Percentiles rank a stretch among this genome's conserved stretches.
Conservation (phyloP, 495 filamentous ascomycete species). For the Penicillium canariense region DNA sequence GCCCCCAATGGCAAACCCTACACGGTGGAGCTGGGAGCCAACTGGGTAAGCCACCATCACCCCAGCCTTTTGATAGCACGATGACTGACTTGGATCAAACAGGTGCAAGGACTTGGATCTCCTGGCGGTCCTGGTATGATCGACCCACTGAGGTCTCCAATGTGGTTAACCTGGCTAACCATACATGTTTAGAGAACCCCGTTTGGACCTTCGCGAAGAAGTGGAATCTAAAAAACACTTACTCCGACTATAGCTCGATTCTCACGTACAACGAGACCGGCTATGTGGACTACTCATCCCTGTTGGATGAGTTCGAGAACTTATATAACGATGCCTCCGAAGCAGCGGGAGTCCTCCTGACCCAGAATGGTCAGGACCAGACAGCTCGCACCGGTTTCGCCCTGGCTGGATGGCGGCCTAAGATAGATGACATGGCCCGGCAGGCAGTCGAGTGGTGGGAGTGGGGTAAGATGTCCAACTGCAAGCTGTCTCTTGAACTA, state of each 20-base stretch:
- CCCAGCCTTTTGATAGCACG: background rate
- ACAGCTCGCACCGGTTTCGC: slow-evolving; percentile 59
- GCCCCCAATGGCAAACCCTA: slow-evolving; percentile 19
- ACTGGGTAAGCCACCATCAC: slow-evolving; percentile 10
- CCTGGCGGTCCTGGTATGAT: slow-evolving; percentile 19
- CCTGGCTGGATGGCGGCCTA: slow-evolving; percentile 63
- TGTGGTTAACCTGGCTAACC: background rate
- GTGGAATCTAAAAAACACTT: slow-evolving; percentile 17
- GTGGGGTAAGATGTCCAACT: slow-evolving; percentile 34
- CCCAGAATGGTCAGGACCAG: slow-evolving; percentile 60
- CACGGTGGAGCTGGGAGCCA: slow-evolving; percentile 20
- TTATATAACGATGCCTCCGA: slow-evolving; percentile 7
- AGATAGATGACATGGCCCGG: slow-evolving; percentile 51
- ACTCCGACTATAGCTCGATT: slow-evolving; percentile 20
- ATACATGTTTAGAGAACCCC: slow-evolving; percentile 10
- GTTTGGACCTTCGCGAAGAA: slow-evolving; percentile 24
- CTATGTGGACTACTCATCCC: slow-evolving; percentile 12
- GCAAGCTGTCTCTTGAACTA: background rate
- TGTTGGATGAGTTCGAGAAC: slow-evolving; percentile 12
- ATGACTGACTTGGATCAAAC: background rate
- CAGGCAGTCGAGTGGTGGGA: slow-evolving; percentile 66
- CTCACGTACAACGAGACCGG: slow-evolving; percentile 21
- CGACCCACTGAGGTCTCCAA: too few relatives aligned
- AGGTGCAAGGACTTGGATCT: slow-evolving; percentile 22
- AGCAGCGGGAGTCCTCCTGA: slow-evolving; percentile 37